Evolutionary conservation across 2,329 filamentous ascomycete genomes (phyloP).

Genomic region (Calonectria multiphialidica): DNA sequence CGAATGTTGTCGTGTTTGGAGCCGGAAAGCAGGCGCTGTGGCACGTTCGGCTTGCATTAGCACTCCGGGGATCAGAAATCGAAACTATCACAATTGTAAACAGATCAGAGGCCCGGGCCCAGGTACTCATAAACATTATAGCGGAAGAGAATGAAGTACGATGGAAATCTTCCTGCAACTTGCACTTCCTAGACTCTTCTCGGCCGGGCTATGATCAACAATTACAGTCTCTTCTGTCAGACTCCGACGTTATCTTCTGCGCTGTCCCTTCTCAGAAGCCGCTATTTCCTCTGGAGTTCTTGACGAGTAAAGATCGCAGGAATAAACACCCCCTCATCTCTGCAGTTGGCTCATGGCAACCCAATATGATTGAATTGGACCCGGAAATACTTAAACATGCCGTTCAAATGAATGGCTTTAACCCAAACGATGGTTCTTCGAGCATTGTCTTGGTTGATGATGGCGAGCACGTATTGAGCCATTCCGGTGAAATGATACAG

Average conservation of each 20-base stretch:
- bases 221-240: conserved; percentile 1
- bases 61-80: conserved; percentile 55
- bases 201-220: conserved; percentile 11
- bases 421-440: background rate
- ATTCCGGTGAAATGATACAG: conserved; percentile 76
- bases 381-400: conserved; percentile 65
- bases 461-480: conserved; percentile 70
- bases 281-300: conserved; percentile 13
- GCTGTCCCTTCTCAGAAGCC: conserved; percentile 32
- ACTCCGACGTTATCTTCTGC: conserved; percentile 32
- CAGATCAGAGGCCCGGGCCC: conserved; percentile 28
- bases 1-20: conserved; percentile 75
- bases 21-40: conserved; percentile 79
- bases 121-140: conserved; percentile 10
- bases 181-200: conserved; percentile 21
- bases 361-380: conserved; percentile 76
- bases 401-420: conserved; percentile 7
- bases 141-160: conserved; percentile 27
- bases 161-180: conserved; percentile 26
- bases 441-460: conserved; percentile 62
- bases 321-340: conserved; percentile 53
- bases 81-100: conserved; percentile 46
- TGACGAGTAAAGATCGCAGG: background rate
- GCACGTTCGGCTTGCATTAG: conserved; percentile 75
- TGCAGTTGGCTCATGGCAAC: conserved; percentile 65